phyloP scores from a whole-genome alignment of 176 grass and related monocot species.

The Oryza officinalis region DNA sequence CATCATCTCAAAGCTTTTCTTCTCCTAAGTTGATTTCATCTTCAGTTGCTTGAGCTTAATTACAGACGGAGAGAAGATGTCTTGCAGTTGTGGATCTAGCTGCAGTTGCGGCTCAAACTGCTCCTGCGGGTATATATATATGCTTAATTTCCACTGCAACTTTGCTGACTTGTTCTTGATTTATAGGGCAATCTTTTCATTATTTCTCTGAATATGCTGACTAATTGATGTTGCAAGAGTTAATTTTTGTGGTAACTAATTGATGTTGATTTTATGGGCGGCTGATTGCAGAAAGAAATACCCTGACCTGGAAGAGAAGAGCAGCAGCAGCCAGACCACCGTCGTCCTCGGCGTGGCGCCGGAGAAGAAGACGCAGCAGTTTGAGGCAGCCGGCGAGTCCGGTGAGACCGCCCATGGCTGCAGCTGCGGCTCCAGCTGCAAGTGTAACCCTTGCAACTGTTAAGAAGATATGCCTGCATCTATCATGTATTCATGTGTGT shows the following conservation, averaged over 20 bases:
- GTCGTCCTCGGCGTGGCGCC: conserved; percentile 29
- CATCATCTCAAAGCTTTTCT: not conserved
- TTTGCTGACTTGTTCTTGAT: not conserved
- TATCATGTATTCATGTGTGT: not conserved
- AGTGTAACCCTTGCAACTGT: conserved; percentile 54
- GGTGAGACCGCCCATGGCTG: conserved; percentile 37
- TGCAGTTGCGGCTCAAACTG: conserved; percentile 46
- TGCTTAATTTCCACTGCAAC: not conserved
- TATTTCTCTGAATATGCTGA: not conserved
- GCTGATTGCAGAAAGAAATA: conserved; percentile 49
- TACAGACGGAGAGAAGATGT: conserved; percentile 19
- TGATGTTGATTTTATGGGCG: not conserved
- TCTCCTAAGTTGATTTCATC: not conserved
- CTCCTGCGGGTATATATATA: conserved; percentile 26
- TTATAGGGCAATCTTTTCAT: not conserved
- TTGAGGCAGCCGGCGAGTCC: conserved; percentile 35
- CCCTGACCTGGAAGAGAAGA: conserved; percentile 53
- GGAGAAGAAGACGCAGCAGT: conserved; percentile 16
- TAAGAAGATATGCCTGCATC: not conserved
- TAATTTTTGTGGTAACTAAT: not conserved
- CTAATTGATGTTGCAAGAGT: not conserved
- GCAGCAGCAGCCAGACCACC: conserved; percentile 6
- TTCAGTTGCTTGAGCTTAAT: not conserved
- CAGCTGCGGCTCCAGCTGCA: conserved; percentile 47
- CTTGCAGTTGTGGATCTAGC: conserved; percentile 50